Evolutionary conservation across 331 rosid genomes (phyloP).

Genomic region (Rhamnella rubrinervis): DNA sequence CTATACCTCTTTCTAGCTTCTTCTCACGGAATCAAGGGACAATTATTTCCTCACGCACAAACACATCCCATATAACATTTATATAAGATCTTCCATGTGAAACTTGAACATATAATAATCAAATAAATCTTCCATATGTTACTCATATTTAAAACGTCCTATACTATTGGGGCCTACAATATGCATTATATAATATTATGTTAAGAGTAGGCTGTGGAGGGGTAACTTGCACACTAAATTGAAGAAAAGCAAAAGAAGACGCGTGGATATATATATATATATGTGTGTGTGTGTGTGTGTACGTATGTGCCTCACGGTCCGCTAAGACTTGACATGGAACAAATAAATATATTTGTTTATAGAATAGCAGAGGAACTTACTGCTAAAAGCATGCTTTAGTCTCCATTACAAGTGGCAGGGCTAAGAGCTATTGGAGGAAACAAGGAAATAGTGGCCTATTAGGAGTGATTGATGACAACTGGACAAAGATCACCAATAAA

Average conservation of each 20-base stretch:
- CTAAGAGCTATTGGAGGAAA: conserved; percentile 36
- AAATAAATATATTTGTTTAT: conserved; percentile 32
- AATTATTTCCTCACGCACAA: too few species aligned
- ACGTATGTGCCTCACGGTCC: conserved; percentile 6
- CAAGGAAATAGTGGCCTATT: conserved; percentile 25
- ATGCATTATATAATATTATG: too few species aligned
- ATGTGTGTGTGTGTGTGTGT: too few species aligned
- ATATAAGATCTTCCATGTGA: too few species aligned
- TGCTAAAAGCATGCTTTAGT: conserved; percentile 21
- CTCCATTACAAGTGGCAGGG: conserved; percentile 19
- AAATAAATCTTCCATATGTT: background rate
- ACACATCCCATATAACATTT: too few species aligned
- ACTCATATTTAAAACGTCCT: conserved; percentile 28
- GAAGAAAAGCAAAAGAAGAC: conserved; percentile 19
- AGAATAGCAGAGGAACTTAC: conserved; percentile 6
- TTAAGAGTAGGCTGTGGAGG: too few species aligned
- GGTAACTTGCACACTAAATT: background rate
- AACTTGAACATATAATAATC: too few species aligned
- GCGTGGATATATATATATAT: conserved; percentile 33
- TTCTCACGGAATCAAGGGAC: too few species aligned
- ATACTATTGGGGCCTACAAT: conserved; percentile 25
- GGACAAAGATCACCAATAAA: conserved; percentile 29
- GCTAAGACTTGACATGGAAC: conserved; percentile 18
- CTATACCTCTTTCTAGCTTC: too few species aligned
- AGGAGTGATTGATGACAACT: conserved; percentile 20